These are phyloP conservation scores for Coffea canephora DNA, from an alignment of 257 asterid species.

Conservation along the genomic window DNA sequence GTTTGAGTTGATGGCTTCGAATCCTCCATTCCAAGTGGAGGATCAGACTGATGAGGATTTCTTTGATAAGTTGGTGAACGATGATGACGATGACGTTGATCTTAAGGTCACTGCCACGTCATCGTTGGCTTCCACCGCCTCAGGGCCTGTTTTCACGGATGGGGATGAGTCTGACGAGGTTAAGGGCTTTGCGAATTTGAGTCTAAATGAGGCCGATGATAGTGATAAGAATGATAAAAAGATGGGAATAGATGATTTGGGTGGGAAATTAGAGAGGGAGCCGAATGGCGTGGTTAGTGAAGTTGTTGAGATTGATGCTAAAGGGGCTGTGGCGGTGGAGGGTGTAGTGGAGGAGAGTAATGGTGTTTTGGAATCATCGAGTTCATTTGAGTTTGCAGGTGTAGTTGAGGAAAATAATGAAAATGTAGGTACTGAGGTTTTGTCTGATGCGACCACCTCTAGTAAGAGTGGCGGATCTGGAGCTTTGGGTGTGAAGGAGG, in stretches of 20 bases:
- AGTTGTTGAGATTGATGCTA: slow-evolving; percentile 9
- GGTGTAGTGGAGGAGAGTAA: slow-evolving; percentile 22
- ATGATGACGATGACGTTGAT: slow-evolving; percentile 58
- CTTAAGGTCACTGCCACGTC: slow-evolving; percentile 40
- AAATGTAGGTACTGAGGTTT: slow-evolving; percentile 35
- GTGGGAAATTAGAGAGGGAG: slow-evolving; percentile 18
- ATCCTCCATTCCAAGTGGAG: slow-evolving; percentile 95
- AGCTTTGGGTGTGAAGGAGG: slow-evolving; percentile 68
- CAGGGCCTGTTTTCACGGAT: slow-evolving; percentile 30
- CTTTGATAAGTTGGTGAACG: slow-evolving; percentile 87
- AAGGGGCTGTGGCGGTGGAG: neutral
- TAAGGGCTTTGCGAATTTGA: slow-evolving; percentile 71
- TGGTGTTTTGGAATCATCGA: slow-evolving; percentile 25
- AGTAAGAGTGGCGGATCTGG: slow-evolving; percentile 40
- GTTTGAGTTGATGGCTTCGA: slow-evolving; percentile 73
- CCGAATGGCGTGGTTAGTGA: slow-evolving; percentile 29
- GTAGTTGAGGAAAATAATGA: slow-evolving; percentile 30
- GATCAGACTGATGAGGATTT: slow-evolving; percentile 95
- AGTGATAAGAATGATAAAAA: slow-evolving; percentile 29
- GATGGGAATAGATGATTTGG: slow-evolving; percentile 22
- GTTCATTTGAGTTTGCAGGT: slow-evolving; percentile 43
- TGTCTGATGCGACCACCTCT: slow-evolving; percentile 21
- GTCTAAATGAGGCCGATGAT: slow-evolving; percentile 38
- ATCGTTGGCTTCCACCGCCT: slow-evolving; percentile 13
- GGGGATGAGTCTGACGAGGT: slow-evolving; percentile 69